Evolutionary conservation across 352 stramenopile genomes (phyloP).

Genomic region (Phytopythium kandeliae): DNA sequence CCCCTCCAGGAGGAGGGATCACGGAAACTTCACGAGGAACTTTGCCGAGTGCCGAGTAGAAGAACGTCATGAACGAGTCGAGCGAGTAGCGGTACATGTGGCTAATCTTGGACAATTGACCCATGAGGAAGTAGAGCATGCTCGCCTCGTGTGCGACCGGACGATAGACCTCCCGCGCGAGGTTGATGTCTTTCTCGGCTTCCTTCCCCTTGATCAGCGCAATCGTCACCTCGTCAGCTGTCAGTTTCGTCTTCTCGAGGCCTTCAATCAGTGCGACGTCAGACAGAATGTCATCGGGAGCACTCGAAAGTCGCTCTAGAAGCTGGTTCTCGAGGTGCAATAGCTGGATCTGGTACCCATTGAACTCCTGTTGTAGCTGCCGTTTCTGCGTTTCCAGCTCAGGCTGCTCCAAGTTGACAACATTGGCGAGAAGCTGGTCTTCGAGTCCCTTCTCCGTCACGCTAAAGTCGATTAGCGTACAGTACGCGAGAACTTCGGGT

Average conservation of each 20-base stretch:
- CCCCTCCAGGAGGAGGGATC: background rate
- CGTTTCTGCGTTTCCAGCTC: slow-evolving; percentile 87
- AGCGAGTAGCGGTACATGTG: slow-evolving; percentile 95
- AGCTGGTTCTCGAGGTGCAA: slow-evolving; percentile 87
- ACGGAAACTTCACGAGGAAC: slow-evolving; percentile 20
- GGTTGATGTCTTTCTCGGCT: slow-evolving; percentile 88
- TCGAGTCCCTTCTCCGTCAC: slow-evolving; percentile 89
- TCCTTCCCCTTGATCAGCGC: slow-evolving; percentile 83
- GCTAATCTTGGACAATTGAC: slow-evolving; percentile 85
- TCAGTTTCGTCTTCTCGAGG: slow-evolving; percentile 89
- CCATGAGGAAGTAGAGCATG: slow-evolving; percentile 92
- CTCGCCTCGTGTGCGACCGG: slow-evolving; percentile 84
- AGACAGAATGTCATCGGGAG: slow-evolving; percentile 88
- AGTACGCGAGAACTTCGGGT: slow-evolving; percentile 90
- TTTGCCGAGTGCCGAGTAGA: slow-evolving; percentile 75
- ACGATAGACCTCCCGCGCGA: slow-evolving; percentile 88
- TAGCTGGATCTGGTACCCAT: slow-evolving; percentile 91
- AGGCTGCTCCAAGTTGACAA: slow-evolving; percentile 89
- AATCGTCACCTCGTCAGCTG: slow-evolving; percentile 79
- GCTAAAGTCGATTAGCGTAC: slow-evolving; percentile 93
- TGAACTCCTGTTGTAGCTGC: slow-evolving; percentile 86
- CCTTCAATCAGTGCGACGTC: slow-evolving; percentile 91
- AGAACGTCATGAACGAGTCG: slow-evolving; percentile 87
- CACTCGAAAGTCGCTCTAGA: slow-evolving; percentile 87
- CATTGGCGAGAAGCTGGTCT: slow-evolving; percentile 85